A percentile compares a stretch with the other conserved stretches of the same genome.
Evolutionary conservation across 768 basidiomycete species (phyloP).

Genomic region (Chalciporus piperatus): DNA sequence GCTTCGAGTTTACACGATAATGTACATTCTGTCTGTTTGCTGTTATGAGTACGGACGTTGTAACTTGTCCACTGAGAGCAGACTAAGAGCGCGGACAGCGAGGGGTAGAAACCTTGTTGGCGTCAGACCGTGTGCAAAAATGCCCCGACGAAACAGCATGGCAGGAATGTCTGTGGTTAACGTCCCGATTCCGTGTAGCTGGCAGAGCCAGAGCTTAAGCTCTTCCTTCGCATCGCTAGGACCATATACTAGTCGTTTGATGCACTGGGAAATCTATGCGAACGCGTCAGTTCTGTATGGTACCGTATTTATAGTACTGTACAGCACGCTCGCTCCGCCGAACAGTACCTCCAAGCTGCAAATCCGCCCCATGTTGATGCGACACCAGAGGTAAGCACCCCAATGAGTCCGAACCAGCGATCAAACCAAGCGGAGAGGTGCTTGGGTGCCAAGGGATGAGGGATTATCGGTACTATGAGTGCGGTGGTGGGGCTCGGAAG

Average conservation of each 20-base stretch:
- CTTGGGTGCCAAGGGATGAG: constrained; percentile 4
- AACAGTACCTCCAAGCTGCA: background rate
- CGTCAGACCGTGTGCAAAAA: background rate
- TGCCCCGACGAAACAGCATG: constrained; percentile 1
- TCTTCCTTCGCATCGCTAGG: background rate
- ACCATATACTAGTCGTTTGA: background rate
- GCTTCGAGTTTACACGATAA: background rate
- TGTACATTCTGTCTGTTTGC: background rate
- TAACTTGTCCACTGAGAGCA: no score
- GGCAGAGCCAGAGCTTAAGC: background rate
- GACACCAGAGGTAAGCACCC: background rate
- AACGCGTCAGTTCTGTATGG: background rate
- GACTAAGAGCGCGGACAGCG: no score
- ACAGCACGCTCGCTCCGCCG: background rate
- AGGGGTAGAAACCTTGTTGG: background rate
- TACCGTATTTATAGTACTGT: constrained; percentile 2
- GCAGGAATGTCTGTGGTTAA: constrained; percentile 4
- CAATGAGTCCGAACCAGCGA: background rate
- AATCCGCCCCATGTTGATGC: background rate
- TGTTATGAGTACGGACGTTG: no score
- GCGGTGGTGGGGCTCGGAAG: constrained; percentile 3
- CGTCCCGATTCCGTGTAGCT: no score
- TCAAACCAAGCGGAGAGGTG: background rate
- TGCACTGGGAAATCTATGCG: background rate
- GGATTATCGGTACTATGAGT: background rate